Evolutionary conservation across 2,329 filamentous ascomycete species (phyloP).

Genomic region (Ophiocordyceps unilateralis): DNA sequence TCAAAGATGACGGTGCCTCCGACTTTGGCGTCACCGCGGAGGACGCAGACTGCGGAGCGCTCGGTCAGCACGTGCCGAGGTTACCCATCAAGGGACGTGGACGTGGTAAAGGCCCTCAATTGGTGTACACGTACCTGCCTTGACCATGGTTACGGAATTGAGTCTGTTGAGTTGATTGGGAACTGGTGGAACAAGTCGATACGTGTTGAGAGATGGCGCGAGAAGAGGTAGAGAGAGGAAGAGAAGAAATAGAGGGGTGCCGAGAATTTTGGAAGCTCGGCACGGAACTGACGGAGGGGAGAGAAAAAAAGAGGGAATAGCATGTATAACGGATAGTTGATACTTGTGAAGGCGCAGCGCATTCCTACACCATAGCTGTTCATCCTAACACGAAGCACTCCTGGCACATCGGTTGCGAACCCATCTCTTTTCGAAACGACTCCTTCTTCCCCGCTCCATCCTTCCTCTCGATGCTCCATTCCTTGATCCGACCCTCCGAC

Average conservation of each 20-base stretch:
- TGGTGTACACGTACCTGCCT: slow-evolving; percentile 59
- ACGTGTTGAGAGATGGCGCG: background rate
- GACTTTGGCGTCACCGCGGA: slow-evolving; percentile 97
- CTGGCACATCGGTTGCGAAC: no score
- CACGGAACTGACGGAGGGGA: background rate
- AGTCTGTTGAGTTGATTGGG: slow-evolving; percentile 10
- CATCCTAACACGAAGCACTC: background rate
- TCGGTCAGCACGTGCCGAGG: background rate
- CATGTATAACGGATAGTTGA: background rate
- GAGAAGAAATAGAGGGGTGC: background rate
- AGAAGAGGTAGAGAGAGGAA: background rate
- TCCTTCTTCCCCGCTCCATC: no score
- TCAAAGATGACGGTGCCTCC: slow-evolving; percentile 88
- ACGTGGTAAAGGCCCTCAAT: background rate
- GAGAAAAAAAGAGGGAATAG: background rate
- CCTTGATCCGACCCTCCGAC: no score
- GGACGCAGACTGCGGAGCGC: slow-evolving; percentile 57
- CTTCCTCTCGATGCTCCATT: no score
- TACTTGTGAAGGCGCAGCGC: background rate
- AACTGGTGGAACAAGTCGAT: background rate
- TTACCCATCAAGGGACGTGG: slow-evolving; percentile 16
- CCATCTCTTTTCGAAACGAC: no score
- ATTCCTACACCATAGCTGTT: background rate
- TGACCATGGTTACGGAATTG: slow-evolving; percentile 83
- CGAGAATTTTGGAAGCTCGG: background rate